phyloP scores from a whole-genome alignment of 1,284 basidiomycete genomes.

The Pyrrhoderma lamaoense region DNA sequence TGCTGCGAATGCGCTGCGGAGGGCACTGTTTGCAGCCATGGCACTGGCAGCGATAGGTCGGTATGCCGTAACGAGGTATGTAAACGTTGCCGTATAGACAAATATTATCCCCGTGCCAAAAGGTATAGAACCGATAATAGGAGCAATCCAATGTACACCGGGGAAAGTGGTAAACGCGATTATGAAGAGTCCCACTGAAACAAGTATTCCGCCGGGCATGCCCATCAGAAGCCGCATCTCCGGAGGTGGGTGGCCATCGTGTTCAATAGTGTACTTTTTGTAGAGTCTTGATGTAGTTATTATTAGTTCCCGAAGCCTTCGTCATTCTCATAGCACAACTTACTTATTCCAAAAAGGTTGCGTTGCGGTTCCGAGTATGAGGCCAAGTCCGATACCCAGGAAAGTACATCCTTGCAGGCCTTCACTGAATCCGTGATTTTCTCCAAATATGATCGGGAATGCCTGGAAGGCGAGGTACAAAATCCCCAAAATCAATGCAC shows the following conservation, averaged over 20 bases:
- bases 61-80: slow-evolving; percentile 65
- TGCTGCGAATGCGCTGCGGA: slow-evolving; percentile 61
- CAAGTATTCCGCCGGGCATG: slow-evolving; percentile 59
- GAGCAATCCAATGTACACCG: slow-evolving; percentile 64
- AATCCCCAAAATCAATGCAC: slow-evolving; percentile 62
- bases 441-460: slow-evolving; percentile 64
- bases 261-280: slow-evolving; percentile 25
- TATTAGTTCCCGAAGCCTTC: not conserved
- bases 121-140: slow-evolving; percentile 58
- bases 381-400: slow-evolving; percentile 66
- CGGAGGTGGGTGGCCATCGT: slow-evolving; percentile 52
- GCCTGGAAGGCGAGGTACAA: slow-evolving; percentile 71
- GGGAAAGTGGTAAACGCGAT: slow-evolving; percentile 68
- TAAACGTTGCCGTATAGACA: slow-evolving; percentile 64
- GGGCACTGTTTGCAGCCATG: slow-evolving; percentile 66
- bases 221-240: slow-evolving; percentile 65
- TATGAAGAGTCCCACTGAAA: slow-evolving; percentile 63
- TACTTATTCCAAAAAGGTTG: slow-evolving; percentile 64
- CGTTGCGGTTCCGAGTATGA: slow-evolving; percentile 44
- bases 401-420: slow-evolving; percentile 62
- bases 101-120: slow-evolving; percentile 56
- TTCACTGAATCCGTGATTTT: slow-evolving; percentile 51
- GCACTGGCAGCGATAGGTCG: slow-evolving; percentile 73
- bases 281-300: slow-evolving; percentile 24
- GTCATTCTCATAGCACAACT: slow-evolving; percentile 11